Base-by-base conservation (phyloP, 2,329 filamentous ascomycete genomes). In the Fusarium cyanostomum region DNA sequence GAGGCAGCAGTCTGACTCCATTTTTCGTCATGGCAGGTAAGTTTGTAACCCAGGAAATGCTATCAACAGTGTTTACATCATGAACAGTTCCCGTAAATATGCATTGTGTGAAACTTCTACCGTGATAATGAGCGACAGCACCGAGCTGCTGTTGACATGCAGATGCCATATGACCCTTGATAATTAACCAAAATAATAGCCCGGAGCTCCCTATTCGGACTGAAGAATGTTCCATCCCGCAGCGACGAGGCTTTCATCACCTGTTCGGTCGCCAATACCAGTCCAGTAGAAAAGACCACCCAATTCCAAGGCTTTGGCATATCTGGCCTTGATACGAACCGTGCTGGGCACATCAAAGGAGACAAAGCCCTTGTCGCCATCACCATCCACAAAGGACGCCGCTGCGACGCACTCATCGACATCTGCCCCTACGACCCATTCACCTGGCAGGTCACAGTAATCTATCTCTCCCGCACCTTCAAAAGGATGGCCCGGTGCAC, bases 281-380 rank as follows among this genome's bases (percentile, higher is more conserved):
- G 87, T 88, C 88, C 88, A 90, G 75, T 89, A 90, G 72, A 90
- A 90, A 27, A 91, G 64, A 0, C 88, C 88, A 0, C 82, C 88
- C 2, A 91, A 76, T 1, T 80, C 79, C 56, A 80, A 79, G 31
- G 79, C 75, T 42, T 80, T 82, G 42, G 82, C 86, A 67, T 86
- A 89, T 31, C 79, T 77, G 1, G 87, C 88, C 74, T 91, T 91
- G 68, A 83, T 79, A 51, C 77, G 72, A 13, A 90, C 87, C 1
- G 86, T 89, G 21, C 77, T 75, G 6, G 86, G 83, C 28, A 84
- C 86, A 66, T 91, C 88, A 63, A 90, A 89, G 9, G 84, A 88
- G 7, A 89, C 80, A 60, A 90, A 89, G 0, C 87, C 78, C 46
- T 77, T 77, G 16, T 68, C 75, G 4, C 62, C 68, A 7, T 67